Evolutionary conservation across 495 filamentous ascomycete genomes (phyloP), one percentile per base, ranked within the genome.

Genomic region (Penicillium herquei): DNA sequence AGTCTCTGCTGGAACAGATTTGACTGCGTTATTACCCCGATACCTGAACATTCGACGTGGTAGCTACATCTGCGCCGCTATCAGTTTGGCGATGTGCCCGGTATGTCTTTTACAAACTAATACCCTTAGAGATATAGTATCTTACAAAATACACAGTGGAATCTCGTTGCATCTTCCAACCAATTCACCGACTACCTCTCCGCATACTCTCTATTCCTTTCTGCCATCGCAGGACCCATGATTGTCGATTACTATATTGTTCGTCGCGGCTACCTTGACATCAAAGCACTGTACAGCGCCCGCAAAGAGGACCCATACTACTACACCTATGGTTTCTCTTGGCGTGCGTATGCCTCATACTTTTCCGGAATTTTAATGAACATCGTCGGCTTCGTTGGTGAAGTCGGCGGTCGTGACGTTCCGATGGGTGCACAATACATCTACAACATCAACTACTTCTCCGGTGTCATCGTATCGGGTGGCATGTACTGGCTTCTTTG

Each of bases 111-210:
- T 31, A 34, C 9, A 46, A 13, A 11, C 12, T 13, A 14, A n/a
- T 2, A 37, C 1, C 34, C 34, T 37, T 32, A 8, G 16, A 32
- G n/a, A 51, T 32, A 21, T 51, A 30, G 18, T 21, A 9, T 9
- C 33, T 40, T 31, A 40, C 49, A 8, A 39, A 17, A 10, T 14
- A 21, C 21, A 8, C 44, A 80, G 72, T 96, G 90, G 86, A 89
- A 88, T 56, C 78, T 97, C 0, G 83, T 95, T 17, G 84, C 81
- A 0, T 72, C 78, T 7, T 81, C 83, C n/a, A 96, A 95, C 73
- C 84, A 88, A 67, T 97, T 97, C 77, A 92, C 88, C n/a, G 92
- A 89, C 42, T 97, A 96, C 63, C 85, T 97, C 6, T 93, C 89
- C 11, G 88, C 92, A 21, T 96, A 97, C 76, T 91, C 89, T n/a